Base-by-base conservation (phyloP, 2,329 filamentous ascomycete species). In the Karstenula rhodostoma region DNA sequence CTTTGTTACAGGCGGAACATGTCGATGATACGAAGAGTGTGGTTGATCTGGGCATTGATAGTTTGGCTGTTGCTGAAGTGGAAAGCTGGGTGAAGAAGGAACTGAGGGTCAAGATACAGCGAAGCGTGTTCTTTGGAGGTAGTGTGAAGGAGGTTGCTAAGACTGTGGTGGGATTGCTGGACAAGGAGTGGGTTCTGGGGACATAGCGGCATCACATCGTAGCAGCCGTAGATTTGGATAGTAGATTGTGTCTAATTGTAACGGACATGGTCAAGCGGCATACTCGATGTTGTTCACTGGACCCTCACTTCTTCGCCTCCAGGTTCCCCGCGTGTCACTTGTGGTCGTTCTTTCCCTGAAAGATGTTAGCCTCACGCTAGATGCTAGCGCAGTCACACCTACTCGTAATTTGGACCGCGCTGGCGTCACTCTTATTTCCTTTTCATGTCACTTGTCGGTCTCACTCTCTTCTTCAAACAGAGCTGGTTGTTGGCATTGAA, bases 41-140 rank as follows among this genome's bases (percentile, higher is more conserved):
- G 10, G 32, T 57, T 9, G 57, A 63, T 35, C 29, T 63, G 1
- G 72, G 73, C 4, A 57, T 75, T 23, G 71, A 74, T 48, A 70
- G 65, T 1, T 52, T 76, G 6, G 61, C 67, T 2, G 67, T 67
- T 3, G 64, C 63, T 7, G 71, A 75, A 56, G 57, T 73, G 15
- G 60, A 67, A n/a, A 73, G 68, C 37, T 74, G 69, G 71, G 25
- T 67, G 8, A 60, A 55, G 47, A 66, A 56, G 33, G 61, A 62
- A 43, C 25, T 64, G 2, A 54, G 44, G 12, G 58, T 62, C 3
- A 49, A 57, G 33, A 50, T 64, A 17, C 58, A 58, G 9, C 57
- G 59, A 40, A 51, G 55, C 12, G 42, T 60, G 25, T 54, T 59
- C 12, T 60, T 64, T 32, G 56, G 44, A 15, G 59, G 44, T 12